phyloP scores from a whole-genome alignment of 345 rosid genomes.

The Syzygium grande region DNA sequence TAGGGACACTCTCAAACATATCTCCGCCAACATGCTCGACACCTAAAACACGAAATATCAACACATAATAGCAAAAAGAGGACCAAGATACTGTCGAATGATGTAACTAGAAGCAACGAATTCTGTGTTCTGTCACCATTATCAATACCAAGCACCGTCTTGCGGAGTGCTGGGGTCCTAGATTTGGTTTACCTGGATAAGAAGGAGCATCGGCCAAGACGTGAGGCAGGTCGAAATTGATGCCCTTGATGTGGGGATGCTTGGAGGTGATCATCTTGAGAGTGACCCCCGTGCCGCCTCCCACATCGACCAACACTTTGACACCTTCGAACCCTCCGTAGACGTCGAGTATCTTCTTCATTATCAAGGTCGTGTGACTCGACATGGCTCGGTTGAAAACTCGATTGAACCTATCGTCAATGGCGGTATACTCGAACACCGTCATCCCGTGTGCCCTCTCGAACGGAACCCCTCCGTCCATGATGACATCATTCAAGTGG shows the following conservation, averaged over 20 bases:
- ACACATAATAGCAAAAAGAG: background rate
- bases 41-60: background rate
- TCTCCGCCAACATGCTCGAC: slow-evolving; percentile 23
- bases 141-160: too few relatives aligned
- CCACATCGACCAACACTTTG: slow-evolving; percentile 26
- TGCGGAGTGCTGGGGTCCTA: background rate
- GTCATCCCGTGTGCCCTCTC: slow-evolving; percentile 17
- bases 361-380: slow-evolving; percentile 8
- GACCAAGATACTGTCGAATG: background rate
- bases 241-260: slow-evolving; percentile 23
- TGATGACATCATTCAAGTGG: slow-evolving; percentile 22
- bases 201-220: slow-evolving; percentile 21
- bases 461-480: slow-evolving; percentile 31
- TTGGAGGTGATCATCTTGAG: slow-evolving; percentile 14
- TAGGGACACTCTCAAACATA: slow-evolving; percentile 20
- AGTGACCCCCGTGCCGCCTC: slow-evolving; percentile 23
- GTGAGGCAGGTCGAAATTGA: slow-evolving; percentile 28
- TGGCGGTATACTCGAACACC: slow-evolving; percentile 10
- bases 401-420: slow-evolving; percentile 18
- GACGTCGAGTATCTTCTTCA: slow-evolving; percentile 16
- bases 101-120: background rate
- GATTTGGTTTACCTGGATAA: slow-evolving; percentile 10
- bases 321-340: slow-evolving; percentile 24
- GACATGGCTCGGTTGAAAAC: slow-evolving; percentile 19
- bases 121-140: background rate